Conservation (phyloP, 441 rosid genomes). For the Gossypium trilobum region DNA sequence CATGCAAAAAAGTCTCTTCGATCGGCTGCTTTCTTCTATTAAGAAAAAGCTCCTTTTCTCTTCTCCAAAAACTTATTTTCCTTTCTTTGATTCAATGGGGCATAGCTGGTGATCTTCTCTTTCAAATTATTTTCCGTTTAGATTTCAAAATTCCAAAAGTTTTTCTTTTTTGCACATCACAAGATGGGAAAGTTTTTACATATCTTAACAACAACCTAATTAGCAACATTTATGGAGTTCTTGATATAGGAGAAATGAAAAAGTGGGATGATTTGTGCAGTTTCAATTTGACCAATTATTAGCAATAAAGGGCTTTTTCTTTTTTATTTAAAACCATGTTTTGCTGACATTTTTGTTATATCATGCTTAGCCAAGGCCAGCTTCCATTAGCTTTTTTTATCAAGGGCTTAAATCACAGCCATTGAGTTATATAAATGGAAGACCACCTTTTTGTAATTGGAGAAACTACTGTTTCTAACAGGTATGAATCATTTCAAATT, state of each 20-base stretch:
- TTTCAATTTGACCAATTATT: constrained; percentile 15
- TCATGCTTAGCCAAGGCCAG: not conserved
- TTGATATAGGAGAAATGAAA: constrained; percentile 15
- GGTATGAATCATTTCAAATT: not conserved
- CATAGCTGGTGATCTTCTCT: not conserved
- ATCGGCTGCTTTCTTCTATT: constrained; percentile 24
- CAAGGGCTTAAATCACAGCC: not conserved
- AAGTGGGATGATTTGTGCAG: not conserved
- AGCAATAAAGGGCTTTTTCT: not conserved
- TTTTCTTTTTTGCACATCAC: constrained; percentile 14
- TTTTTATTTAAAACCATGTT: not conserved
- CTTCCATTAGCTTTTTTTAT: not conserved
- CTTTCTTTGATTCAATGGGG: constrained; percentile 21
- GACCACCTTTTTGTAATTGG: not conserved
- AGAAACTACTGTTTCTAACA: not conserved
- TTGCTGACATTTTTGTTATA: constrained; percentile 3
- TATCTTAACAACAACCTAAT: constrained; percentile 21
- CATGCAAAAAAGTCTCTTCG: constrained; percentile 53
- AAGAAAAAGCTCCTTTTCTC: constrained; percentile 27
- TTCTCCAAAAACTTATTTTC: not conserved
- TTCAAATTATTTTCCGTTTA: not conserved
- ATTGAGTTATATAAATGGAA: not conserved
- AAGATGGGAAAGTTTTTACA: constrained; percentile 6
- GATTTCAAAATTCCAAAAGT: no score
- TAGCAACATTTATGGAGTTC: constrained; percentile 20